Base-by-base conservation (phyloP, 345 rosid species). In the Eucalyptus grandis region DNA sequence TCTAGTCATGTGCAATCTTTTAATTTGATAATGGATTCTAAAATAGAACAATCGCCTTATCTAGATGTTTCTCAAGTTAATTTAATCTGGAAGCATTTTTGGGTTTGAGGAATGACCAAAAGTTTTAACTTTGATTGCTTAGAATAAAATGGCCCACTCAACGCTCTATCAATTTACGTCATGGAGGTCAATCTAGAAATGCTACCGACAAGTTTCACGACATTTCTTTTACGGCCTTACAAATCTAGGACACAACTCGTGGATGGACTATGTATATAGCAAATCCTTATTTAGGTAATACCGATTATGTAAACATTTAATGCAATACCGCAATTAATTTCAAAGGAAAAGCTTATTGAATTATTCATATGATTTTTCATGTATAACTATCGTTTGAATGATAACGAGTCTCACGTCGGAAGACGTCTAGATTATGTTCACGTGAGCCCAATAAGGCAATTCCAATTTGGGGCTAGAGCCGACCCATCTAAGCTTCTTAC, bases 391-490 rank as follows among this genome's bases (percentile, higher is more conserved):
- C 1, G 14, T 27, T 7, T 58, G 65, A 8, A 58, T 26, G 7
- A 11, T 58, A 9, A 12, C 6, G n/a, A 13, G 8, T 30, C 0
- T 30, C 1, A 60, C 0, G 13, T 13, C 1, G 0, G 2, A 60
- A 6, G 4, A 27, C 3, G 34, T 27, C 2, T 6, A 30, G 0
- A 12, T 13, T 0, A 27, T 13, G 13, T 0, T 27, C 15, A 8
- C 1, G 7, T 0, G 31, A 62, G 69, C 4, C 31, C 69, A 62
- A 62, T 13, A 6, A 13, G 14, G 34, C 31, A 27, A 12, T 60
- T 27, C 2, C 31, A 11, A 1, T 27, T 60, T 27, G 31, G 67
- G 67, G n/a, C 16, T 5, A 27, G 67, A 6, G 31, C 67, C 31
- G 4, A 27, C 16, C n/a, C 4, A 60, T 60, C 15, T 27, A 60